These are phyloP conservation scores for Boletus barrowsii DNA, from an alignment of 768 basidiomycete genomes.

Conservation along the genomic window DNA sequence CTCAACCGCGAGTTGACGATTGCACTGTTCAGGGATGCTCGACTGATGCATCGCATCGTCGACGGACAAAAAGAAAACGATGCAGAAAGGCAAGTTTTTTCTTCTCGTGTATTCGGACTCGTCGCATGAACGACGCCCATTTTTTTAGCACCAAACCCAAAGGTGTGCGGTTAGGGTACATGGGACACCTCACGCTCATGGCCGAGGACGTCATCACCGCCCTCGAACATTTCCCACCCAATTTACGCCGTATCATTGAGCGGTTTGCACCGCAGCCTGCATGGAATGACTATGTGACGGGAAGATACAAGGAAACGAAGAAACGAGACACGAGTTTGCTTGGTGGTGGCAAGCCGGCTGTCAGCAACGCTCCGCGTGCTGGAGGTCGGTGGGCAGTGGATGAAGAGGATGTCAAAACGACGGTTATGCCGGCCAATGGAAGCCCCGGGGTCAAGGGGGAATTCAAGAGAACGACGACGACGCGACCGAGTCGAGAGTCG, in stretches of 20 bases:
- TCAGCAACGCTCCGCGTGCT: slow-evolving; percentile 35
- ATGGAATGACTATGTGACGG: slow-evolving; percentile 90
- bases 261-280: slow-evolving; percentile 68
- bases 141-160: slow-evolving; percentile 61
- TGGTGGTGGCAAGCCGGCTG: slow-evolving; percentile 80
- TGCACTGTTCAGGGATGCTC: slow-evolving; percentile 82
- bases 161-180: slow-evolving; percentile 83
- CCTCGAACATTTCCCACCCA: slow-evolving; percentile 81
- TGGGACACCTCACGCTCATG: slow-evolving; percentile 95
- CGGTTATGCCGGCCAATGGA: slow-evolving; percentile 20
- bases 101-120: neutral
- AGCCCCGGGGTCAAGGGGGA: slow-evolving; percentile 46
- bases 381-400: slow-evolving; percentile 65
- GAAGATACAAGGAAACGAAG: slow-evolving; percentile 84
- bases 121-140: slow-evolving; percentile 4
- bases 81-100: slow-evolving; percentile 53
- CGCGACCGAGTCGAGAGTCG: slow-evolving; percentile 43
- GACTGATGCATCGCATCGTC: slow-evolving; percentile 79
- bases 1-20: slow-evolving; percentile 82
- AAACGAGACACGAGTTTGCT: slow-evolving; percentile 73
- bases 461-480: slow-evolving; percentile 48
- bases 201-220: slow-evolving; percentile 92
- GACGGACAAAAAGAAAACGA: slow-evolving; percentile 84
- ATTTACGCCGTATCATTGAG: slow-evolving; percentile 63
- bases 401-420: slow-evolving; percentile 46